These are phyloP conservation scores for Linnemannia hyalina DNA, from an alignment of 192 early-diverging fungal genomes.

Conservation along the genomic window DNA sequence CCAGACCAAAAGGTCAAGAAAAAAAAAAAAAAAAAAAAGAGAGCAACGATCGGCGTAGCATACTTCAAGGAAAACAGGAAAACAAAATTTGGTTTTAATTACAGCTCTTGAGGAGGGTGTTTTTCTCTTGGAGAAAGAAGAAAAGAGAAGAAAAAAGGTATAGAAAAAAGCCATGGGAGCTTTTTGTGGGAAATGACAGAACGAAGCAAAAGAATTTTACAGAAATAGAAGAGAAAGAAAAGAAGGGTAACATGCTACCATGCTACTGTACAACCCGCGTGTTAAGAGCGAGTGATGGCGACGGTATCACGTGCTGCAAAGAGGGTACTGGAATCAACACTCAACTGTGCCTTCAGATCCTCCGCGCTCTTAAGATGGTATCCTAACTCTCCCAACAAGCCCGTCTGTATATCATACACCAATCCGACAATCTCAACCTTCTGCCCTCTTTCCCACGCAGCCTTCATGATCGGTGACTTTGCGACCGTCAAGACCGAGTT, in stretches of 20 bases:
- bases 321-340: slow-evolving; percentile 26
- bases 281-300: not conserved
- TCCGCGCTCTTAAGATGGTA: slow-evolving; percentile 26
- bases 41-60: not conserved
- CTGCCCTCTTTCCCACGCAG: slow-evolving; percentile 86
- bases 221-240: not conserved
- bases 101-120: not conserved
- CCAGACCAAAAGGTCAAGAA: not conserved
- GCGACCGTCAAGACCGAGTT: slow-evolving; percentile 78
- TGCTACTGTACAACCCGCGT: not conserved
- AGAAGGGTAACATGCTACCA: not conserved
- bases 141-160: not conserved
- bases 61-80: not conserved
- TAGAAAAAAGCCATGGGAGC: not conserved
- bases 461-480: slow-evolving; percentile 80
- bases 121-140: not conserved
- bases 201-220: not conserved
- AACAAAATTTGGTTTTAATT: not conserved
- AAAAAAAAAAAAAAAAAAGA: not conserved
- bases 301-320: slow-evolving; percentile 25
- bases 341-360: slow-evolving; percentile 31
- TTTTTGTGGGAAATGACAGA: not conserved
- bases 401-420: slow-evolving; percentile 75
- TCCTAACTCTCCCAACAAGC: slow-evolving; percentile 54
- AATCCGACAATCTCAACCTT: slow-evolving; percentile 75